Evolutionary conservation across 192 early-diverging fungal species (phyloP), one percentile per base, ranked within the genome.

Genomic region (Podila verticillata): DNA sequence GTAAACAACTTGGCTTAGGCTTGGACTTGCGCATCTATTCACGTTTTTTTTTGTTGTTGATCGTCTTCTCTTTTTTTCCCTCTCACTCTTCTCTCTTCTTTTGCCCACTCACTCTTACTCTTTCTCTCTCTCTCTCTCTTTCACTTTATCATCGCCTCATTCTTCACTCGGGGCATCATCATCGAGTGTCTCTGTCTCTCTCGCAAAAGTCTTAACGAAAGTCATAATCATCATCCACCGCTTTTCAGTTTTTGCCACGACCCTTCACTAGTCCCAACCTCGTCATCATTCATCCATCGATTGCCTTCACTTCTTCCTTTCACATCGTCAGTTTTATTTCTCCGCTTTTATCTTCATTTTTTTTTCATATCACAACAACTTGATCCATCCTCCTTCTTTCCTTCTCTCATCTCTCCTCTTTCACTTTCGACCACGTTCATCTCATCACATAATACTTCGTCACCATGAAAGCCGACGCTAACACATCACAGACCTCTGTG

Each of bases 391-490:
- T 39, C 12, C 35, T 26, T 35, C 62, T 35, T 26, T 7, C 1
- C 24, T 24, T 49, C 36, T 68, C 35, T 59, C 35, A 10, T 30
- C 8, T 51, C 24, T 47, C 35, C 7, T 68, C 28, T 20, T 9
- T 28, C 8, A 3, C 20, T 35, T 22, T 68, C 47, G n/a, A 44
- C 0, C 28, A 19, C 19, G 13, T 58, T 9, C 34, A 32, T 28
- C 26, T 58, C 39, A 36, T 36, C 35, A 28, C 30, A 20, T 31
- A 22, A 47, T 19, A 10, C 12, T 20, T 36, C 28, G 5, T 34
- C 26, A 58, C 30, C 47, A 79, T 79, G 75, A 79, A 79, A 58
- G 17, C 48, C 49, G 64, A 79, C 60, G 60, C 61, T 48, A 79
- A 66, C 54, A 66, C 66, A 24, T 72, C 75, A 2, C 63, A 79